A percentile compares a stretch with the other conserved stretches of the same genome.
Evolutionary conservation across 2,329 filamentous ascomycete genomes (phyloP).

Genomic region (Talaromyces sp.): DNA sequence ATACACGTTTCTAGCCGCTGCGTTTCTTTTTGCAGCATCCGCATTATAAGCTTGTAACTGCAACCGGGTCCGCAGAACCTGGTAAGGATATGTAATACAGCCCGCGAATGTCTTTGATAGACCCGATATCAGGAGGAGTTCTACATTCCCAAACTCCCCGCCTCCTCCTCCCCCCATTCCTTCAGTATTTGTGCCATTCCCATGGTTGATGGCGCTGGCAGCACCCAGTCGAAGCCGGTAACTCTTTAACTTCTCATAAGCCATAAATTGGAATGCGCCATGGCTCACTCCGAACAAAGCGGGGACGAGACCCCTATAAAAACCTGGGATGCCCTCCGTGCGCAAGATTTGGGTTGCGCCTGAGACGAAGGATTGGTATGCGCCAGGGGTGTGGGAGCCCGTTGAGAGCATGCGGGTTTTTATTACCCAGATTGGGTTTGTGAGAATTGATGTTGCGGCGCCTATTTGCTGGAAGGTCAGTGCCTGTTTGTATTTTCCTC

Average conservation of each 20-base stretch:
- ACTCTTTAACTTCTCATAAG: slow-evolving; percentile 74
- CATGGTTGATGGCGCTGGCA: slow-evolving; percentile 20
- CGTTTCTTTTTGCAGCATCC: slow-evolving; percentile 40
- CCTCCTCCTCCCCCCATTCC: too few relatives aligned
- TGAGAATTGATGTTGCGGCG: slow-evolving; percentile 72
- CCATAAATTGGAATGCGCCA: slow-evolving; percentile 91
- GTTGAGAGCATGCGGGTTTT: slow-evolving; percentile 96
- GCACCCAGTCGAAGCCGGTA: slow-evolving; percentile 49
- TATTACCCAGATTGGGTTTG: slow-evolving; percentile 96
- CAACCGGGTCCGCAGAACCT: slow-evolving; percentile 81
- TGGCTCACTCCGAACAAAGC: slow-evolving; percentile 84
- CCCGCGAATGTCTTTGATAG: slow-evolving; percentile 83
- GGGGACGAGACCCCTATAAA: slow-evolving; percentile 83
- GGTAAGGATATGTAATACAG: slow-evolving; percentile 89
- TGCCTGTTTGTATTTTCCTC: not conserved
- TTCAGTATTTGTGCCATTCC: too few relatives aligned
- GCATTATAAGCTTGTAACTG: slow-evolving; percentile 80
- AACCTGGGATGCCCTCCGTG: slow-evolving; percentile 71
- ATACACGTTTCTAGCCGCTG: slow-evolving; percentile 58
- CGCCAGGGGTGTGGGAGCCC: slow-evolving; percentile 67
- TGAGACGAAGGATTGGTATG: slow-evolving; percentile 73
- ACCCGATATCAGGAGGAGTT: slow-evolving; percentile 77
- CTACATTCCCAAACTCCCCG: slow-evolving; percentile 61
- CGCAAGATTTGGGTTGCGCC: slow-evolving; percentile 66
- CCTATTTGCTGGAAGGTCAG: slow-evolving; percentile 31